Evolutionary conservation across 495 filamentous ascomycete genomes (phyloP), one percentile per base, ranked within the genome.

Genomic region (Penicillium riverlandense): DNA sequence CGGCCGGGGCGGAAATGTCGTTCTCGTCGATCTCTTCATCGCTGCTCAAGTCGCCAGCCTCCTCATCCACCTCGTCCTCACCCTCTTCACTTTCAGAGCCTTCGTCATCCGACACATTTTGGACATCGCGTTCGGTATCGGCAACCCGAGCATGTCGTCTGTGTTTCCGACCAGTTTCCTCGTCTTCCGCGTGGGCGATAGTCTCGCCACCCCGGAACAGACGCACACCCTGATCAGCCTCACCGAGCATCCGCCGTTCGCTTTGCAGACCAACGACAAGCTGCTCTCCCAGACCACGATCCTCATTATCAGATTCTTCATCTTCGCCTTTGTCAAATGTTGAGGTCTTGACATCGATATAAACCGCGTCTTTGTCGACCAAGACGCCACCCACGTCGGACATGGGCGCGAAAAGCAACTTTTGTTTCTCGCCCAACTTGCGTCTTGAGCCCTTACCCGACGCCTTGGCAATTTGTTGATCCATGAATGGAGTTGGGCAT

Each of bases 361-460:
- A 88, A 6, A 88, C 83, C 1, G 84, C 84, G 70, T 88, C 84
- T 47, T 85, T 87, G 53, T 88, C 84, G 5, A 88, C 82, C 59
- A 88, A 61, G 4, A 98, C 83, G 53, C 92, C 92, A 50, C 90
- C 91, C 29, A 95, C 88, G 69, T 98, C 92, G 40, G 87, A 92
- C 90, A 98, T 97, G 11, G 92, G 92, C 11, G 94, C 92, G 66
- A 94, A 94, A 4, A 98, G 74, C 45, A 92, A 73, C 65, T 96
- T 96, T 56, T 96, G 89, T 61, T 96, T 96, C 58, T 98, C 92
- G 29, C 90, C 91, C 31, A 98, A 63, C 41, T 88, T 71, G 54
- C 82, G 79, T 46, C 87, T 71, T 10, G 77, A 78, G 3, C 75
- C 74, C 59, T 95, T 96, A 1, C 92, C 94, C 1, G 81, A 81